Base-by-base conservation (phyloP, 179 eudicot genomes). In the Spergularia azorica region DNA sequence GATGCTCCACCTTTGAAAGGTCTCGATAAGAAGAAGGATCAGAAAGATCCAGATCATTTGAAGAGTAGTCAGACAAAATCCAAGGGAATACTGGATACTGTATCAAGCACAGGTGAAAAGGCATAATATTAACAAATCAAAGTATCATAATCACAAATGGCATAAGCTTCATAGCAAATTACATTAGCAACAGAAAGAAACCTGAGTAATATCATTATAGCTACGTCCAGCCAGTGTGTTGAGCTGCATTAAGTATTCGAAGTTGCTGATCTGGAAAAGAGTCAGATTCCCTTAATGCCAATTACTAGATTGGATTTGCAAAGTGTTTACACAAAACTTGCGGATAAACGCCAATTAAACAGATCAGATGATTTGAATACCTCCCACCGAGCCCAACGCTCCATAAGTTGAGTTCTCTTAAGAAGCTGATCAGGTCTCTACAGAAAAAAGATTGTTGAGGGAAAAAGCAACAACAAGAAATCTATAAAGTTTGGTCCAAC, bases 41-140 rank as follows among this genome's bases (percentile, higher is more conserved):
- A 59, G 92, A 76, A 75, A 96, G 90, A 87, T 96, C 95, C 87
- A 96, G 88, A 68, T 67, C 77, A 76, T 84, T 77, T 71, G 99
- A 94, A 79, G 80, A 85, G 84, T 96, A 96, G 85, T 96, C 99
- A 74, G 99, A 86, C 77, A 96, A 83, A 81, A 96, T 94, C 99
- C 99, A 96, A n/a, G 99, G 99, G 77, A 96, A 94, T 74, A 96
- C 96, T 70, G 99, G 99, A 86, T 96, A 96, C 99, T 96, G 96
- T 87, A 89, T 21, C 79, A 61, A 86, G 68, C 61, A 63, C 18
- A 48, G 56, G 64, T 38, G 56, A 68, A 55, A 56, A 76, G 62
- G 73, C 38, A 52, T 68, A 74, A 48, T 36, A 60, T 57, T 10
- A 78, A 63, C 52, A 77, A 43, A 52, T 67, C 14, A 72, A 46